These are phyloP conservation scores for Syzygium aromaticum DNA, from an alignment of 345 rosid species.

Conservation along the genomic window DNA sequence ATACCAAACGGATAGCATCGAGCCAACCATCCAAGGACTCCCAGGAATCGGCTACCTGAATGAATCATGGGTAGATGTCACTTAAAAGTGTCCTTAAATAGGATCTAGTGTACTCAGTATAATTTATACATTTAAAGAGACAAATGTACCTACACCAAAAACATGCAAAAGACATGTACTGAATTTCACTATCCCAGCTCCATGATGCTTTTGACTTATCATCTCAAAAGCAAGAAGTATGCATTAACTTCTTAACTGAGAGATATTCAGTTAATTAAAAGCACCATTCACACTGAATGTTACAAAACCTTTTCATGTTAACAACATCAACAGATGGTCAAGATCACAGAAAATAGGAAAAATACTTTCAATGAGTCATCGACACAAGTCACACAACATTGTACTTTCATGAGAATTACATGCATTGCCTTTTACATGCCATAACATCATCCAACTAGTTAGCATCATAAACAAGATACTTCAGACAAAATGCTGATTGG, in stretches of 20 bases:
- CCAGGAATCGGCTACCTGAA: constrained; percentile 95
- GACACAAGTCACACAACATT: background rate
- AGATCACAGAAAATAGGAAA: background rate
- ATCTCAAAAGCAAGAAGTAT: background rate
- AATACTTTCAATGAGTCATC: background rate
- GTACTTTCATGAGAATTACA: background rate
- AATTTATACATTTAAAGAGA: background rate
- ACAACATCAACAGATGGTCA: background rate
- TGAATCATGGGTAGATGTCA: background rate
- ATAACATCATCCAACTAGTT: background rate
- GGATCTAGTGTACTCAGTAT: background rate
- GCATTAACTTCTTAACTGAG: background rate
- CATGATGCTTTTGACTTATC: background rate
- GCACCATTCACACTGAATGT: background rate
- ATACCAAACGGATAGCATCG: constrained; percentile 85
- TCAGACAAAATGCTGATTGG: background rate
- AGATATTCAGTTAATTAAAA: background rate
- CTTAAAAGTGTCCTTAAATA: background rate
- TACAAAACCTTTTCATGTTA: background rate
- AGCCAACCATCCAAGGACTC: constrained; percentile 96
- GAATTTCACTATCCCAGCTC: background rate
- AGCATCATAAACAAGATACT: background rate
- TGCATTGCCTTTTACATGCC: background rate
- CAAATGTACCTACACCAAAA: background rate
- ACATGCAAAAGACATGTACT: background rate